Conservation (phyloP, 805 yeast genomes). For the Lipomyces yamadae region DNA sequence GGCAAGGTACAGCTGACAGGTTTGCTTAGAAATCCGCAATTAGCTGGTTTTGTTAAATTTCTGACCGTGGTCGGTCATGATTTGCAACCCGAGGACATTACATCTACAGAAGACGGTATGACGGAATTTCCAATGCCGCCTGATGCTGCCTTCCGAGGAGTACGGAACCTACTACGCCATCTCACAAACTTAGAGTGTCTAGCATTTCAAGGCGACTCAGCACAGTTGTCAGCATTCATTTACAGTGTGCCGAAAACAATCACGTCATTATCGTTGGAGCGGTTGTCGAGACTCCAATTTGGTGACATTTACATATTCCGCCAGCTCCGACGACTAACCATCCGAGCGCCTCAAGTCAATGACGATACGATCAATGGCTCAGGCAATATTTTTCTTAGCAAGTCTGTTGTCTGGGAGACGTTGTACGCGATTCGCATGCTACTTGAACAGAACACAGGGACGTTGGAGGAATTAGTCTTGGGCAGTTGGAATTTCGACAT, state of each 20-base stretch:
- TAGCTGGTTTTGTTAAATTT: conserved; percentile 19
- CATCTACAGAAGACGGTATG: conserved; percentile 29
- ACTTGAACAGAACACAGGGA: conserved; percentile 32
- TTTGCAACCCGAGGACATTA: conserved; percentile 22
- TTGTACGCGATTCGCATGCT: conserved; percentile 35
- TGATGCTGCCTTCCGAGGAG: conserved; percentile 29
- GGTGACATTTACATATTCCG: conserved; percentile 34
- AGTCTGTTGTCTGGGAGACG: conserved; percentile 33
- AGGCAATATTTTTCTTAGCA: conserved; percentile 17
- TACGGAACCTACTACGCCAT: conserved; percentile 27
- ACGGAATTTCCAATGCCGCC: conserved; percentile 27
- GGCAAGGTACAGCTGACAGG: background rate
- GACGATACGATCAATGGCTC: background rate
- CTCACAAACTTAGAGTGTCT: conserved; percentile 27
- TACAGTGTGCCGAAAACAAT: conserved; percentile 20
- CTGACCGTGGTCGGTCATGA: conserved; percentile 31
- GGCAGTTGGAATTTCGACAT: conserved; percentile 30
- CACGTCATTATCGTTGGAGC: conserved; percentile 23
- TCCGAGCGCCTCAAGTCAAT: conserved; percentile 18
- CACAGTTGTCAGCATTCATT: conserved; percentile 32
- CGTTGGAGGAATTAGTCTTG: conserved; percentile 32
- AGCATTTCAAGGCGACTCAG: conserved; percentile 32
- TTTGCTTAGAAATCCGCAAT: conserved; percentile 17
- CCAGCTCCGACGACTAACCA: conserved; percentile 23
- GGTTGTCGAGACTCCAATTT: conserved; percentile 28